Base-by-base conservation (phyloP, 495 filamentous ascomycete species). In the Cercophora newfieldiana region DNA sequence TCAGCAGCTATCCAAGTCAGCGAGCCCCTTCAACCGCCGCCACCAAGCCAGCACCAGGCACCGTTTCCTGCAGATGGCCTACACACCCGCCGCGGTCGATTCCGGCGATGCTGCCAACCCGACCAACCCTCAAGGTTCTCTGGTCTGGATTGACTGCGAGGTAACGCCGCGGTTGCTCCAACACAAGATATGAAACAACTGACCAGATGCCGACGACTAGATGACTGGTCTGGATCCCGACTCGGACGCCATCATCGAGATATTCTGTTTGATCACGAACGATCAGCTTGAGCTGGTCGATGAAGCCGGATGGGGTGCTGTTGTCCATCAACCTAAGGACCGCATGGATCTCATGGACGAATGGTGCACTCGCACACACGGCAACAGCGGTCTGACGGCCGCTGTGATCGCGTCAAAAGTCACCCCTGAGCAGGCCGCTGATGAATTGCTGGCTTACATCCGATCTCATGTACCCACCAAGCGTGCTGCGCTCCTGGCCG, bases 71-170 rank as follows among this genome's bases (percentile, higher is more conserved):
- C 37, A 44, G 12, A 44, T 44, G 37, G 37, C 37, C n/a, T n/a
- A n/a, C 37, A 30, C 55, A 16, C 16, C n/a, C 29, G 30, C 28
- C 55, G n/a, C n/a, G n/a, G n/a, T n/a, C n/a, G 16, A 30, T 3
- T 8, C 26, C 12, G 47, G 44, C 26, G 10, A n/a, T 3, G 19
- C 31, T 25, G 6, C 6, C 2, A 22, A 1, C n/a, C 31, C 12
- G 29, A 30, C 18, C 22, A 26, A 53, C 64, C 47, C 30, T 2
- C 25, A 53, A 31, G 68, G 87, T 64, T 86, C 91, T 24, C 74
- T 95, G 29, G 90, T 94, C 25, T 95, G 92, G 91, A 92, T 96
- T 59, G 92, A 96, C 75, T 96, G 93, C 74, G 92, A 96, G 82
- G 91, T 94, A 76, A n/a, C n/a, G n/a, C n/a, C n/a, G n/a, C n/a